Conservation (phyloP, 495 filamentous ascomycete genomes). For the Lindgomyces ingoldianus region DNA sequence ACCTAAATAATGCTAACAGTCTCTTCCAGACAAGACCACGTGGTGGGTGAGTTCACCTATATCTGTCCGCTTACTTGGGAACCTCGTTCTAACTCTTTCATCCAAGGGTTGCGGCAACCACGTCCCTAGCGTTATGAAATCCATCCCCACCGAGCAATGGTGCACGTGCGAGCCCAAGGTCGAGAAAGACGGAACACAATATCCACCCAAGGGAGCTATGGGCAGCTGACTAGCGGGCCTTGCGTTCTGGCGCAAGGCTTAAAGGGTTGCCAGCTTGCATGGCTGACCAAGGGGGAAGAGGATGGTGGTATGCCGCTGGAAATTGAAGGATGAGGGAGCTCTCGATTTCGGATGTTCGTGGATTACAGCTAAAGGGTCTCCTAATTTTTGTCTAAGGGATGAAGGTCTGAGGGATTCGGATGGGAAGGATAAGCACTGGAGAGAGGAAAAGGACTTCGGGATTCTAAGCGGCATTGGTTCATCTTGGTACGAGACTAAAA, state of each 20-base stretch:
- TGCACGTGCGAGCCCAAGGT: slow-evolving; percentile 54
- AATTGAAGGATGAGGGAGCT: background rate
- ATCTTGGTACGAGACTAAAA: no score
- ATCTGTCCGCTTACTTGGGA: no score
- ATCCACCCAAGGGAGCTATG: slow-evolving; percentile 39
- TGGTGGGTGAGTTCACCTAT: background rate
- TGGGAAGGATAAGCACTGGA: no score
- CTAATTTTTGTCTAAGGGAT: no score
- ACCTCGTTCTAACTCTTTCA: no score
- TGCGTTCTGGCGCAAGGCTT: slow-evolving; percentile 6
- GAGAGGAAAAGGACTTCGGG: no score
- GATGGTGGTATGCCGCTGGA: background rate
- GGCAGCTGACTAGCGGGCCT: slow-evolving; percentile 29
- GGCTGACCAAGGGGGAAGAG: background rate
- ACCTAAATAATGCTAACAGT: no score
- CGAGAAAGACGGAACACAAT: slow-evolving; percentile 43
- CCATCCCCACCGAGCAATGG: slow-evolving; percentile 47
- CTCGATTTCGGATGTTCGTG: no score
- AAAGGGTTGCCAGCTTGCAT: background rate
- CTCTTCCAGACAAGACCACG: slow-evolving; percentile 8
- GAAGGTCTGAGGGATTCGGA: no score
- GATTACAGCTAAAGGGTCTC: no score
- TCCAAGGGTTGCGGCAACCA: slow-evolving; percentile 45
- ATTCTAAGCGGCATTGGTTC: no score
- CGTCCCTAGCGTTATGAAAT: slow-evolving; percentile 47